Evolutionary conservation across 805 yeast species (phyloP).

Genomic region (Lipomyces mesembrius): DNA sequence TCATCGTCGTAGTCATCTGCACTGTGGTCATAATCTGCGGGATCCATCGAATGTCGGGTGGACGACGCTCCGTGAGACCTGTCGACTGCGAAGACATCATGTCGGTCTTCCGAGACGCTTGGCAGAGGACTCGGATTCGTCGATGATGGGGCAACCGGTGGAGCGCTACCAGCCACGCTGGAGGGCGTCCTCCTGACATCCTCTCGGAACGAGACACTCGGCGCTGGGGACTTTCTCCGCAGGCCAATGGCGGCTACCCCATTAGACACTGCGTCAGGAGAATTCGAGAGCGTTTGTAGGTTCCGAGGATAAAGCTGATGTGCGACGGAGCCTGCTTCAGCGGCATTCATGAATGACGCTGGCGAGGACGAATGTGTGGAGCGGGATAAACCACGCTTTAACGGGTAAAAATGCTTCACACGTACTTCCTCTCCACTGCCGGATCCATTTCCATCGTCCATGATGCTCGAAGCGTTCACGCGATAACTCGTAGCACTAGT

Average conservation of each 20-base stretch:
- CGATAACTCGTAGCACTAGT: slow-evolving; percentile 34
- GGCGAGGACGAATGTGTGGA: slow-evolving; percentile 33
- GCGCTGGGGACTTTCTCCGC: slow-evolving; percentile 20
- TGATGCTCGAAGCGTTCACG: slow-evolving; percentile 22
- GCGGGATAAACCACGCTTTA: slow-evolving; percentile 33
- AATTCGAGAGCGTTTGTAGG: not conserved
- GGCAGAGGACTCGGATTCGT: slow-evolving; percentile 5
- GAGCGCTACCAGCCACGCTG: not conserved
- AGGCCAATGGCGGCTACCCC: not conserved
- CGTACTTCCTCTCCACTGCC: slow-evolving; percentile 19
- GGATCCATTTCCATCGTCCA: slow-evolving; percentile 11
- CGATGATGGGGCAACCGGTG: not conserved
- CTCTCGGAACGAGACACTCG: slow-evolving; percentile 34
- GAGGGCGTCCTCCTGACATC: slow-evolving; percentile 19
- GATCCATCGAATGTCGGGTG: not conserved
- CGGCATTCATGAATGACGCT: slow-evolving; percentile 12
- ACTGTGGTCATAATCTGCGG: not conserved
- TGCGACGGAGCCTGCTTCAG: not conserved
- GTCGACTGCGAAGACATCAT: not conserved
- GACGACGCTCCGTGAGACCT: not conserved
- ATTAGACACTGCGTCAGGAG: not conserved
- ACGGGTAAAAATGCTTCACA: slow-evolving; percentile 30
- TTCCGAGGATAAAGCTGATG: not conserved
- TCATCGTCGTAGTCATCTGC: slow-evolving; percentile 25
- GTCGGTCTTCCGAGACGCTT: slow-evolving; percentile 15